phyloP scores from a whole-genome alignment of 176 grass and related monocot species.

The Microstegium vimineum region DNA sequence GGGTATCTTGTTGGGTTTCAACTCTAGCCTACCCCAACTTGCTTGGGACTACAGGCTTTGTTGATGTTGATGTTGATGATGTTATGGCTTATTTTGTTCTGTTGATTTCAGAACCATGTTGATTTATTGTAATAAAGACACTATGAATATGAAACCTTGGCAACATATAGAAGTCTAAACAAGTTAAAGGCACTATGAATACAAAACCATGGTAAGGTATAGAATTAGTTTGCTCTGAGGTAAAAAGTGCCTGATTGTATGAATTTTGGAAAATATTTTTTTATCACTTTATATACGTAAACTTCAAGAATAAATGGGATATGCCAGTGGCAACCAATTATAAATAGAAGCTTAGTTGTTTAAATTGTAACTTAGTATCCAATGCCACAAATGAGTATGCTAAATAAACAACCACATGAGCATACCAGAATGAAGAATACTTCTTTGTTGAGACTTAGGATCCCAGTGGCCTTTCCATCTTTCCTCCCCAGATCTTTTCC shows the following conservation, averaged over 20 bases:
- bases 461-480: constrained; percentile 52
- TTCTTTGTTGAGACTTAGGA: constrained; percentile 52
- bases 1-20: too few species aligned
- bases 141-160: not conserved
- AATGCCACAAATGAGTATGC: not conserved
- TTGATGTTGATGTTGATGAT: too few species aligned
- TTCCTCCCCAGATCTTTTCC: constrained; percentile 44
- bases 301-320: not conserved
- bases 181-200: not conserved
- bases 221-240: not conserved
- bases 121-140: not conserved
- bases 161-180: not conserved
- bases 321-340: not conserved
- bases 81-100: not conserved
- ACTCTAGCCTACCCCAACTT: too few species aligned
- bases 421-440: constrained; percentile 60
- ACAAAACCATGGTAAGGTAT: not conserved
- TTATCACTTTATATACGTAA: not conserved
- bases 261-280: not conserved
- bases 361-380: constrained; percentile 3
- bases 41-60: too few species aligned
- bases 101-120: not conserved
- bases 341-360: constrained; percentile 6
- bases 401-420: constrained; percentile 25
- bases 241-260: not conserved